phyloP scores from a whole-genome alignment of 116 monocot species.

The Posidonia oceanica region DNA sequence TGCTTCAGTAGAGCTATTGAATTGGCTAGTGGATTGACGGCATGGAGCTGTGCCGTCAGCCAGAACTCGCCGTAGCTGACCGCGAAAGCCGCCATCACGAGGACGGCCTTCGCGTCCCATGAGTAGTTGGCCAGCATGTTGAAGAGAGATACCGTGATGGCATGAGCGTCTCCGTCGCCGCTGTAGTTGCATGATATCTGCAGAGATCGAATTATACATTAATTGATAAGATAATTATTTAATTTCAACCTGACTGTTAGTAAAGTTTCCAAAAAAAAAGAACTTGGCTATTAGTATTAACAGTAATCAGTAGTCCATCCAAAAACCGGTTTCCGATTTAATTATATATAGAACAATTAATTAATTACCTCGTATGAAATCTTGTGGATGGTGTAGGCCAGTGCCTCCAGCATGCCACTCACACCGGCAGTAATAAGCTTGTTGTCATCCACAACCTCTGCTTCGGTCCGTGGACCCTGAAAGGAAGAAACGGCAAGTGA shows the following conservation, averaged over 20 bases:
- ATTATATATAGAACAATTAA: too few species aligned
- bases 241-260: too few species aligned
- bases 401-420: conserved; percentile 33
- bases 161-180: conserved; percentile 38
- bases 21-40: conserved; percentile 59
- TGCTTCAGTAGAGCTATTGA: conserved; percentile 53
- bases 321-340: too few species aligned
- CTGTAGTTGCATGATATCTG: conserved; percentile 61
- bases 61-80: conserved; percentile 67
- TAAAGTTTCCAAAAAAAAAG: too few species aligned
- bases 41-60: conserved; percentile 58
- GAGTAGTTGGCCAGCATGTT: conserved; percentile 35
- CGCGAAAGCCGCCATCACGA: conserved; percentile 61
- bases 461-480: conserved; percentile 16
- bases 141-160: conserved; percentile 42
- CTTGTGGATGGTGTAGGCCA: conserved; percentile 39
- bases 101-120: conserved; percentile 69
- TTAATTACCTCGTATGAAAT: conserved; percentile 41
- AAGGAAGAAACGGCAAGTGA: neutral
- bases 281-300: too few species aligned
- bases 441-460: conserved; percentile 29
- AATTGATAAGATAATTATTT: too few species aligned
- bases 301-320: too few species aligned
- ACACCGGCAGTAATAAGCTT: conserved; percentile 6
- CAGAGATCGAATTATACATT: too few species aligned